Evolutionary conservation across 768 basidiomycete genomes (phyloP), one percentile per base, ranked within the genome.

Genomic region (Suillus variegatus): DNA sequence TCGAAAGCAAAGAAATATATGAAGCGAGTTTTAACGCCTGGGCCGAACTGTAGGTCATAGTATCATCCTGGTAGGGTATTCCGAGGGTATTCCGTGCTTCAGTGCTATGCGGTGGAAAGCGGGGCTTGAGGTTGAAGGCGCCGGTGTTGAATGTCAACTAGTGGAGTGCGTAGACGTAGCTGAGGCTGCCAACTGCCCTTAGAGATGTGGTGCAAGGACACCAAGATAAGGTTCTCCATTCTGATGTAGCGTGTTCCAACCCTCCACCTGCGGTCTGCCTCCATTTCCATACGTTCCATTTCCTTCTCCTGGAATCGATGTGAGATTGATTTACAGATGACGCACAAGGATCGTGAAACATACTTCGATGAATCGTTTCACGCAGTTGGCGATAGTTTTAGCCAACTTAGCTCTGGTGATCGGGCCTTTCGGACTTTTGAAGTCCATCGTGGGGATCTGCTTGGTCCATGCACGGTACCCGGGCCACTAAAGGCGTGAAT

Each of bases 181-280:
- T 93, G 90, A 25, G 91, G 90, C 67, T 93, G 91, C 91, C 91
- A 93, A 65, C 87, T 88, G 20, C 91, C 91, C 76, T 90, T 86
- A 10, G 90, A 91, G 60, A 93, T 90, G 68, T 93, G 91, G 76
- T 93, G 91, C 61, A 93, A 85, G 70, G 90, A 89, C 69, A 93
- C 88, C 52, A 93, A 84, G 61, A 89, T 78, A 60, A 93, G 80
- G 72, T 93, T 86, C 35, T 89, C 89, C 6, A 90, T 77, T 47
- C 75, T 83, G 76, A 93, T 88, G 66, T 83, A 78, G 47, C 77
- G 72, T 18, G 74, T 69, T 18, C 89, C 89, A 20, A 93, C 83
- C 67, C 78, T 81, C 91, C 89, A 93, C 38, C 78, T 75, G 12
- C 72, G 71, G 73, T 91, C 88, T 5, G 83, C 81, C 18, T 87